Conservation (phyloP, 495 filamentous ascomycete genomes). For the Trichoderma reesei region DNA sequence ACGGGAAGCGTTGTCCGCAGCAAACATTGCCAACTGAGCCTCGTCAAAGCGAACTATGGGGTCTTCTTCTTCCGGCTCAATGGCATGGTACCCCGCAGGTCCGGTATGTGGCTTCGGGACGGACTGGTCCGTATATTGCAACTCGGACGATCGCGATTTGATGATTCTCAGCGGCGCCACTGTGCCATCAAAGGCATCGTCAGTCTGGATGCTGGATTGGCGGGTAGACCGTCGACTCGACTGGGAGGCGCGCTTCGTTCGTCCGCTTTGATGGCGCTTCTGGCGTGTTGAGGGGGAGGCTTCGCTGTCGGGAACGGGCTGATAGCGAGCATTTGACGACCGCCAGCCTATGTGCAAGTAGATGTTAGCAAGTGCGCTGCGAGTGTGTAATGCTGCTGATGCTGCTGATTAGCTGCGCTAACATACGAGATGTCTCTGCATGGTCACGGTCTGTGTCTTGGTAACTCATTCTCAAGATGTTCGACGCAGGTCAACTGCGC, state of each 20-base stretch:
- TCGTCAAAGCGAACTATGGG: conserved; percentile 22
- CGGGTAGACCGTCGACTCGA: not conserved
- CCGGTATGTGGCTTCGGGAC: not conserved
- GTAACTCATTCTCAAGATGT: not conserved
- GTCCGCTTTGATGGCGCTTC: not conserved
- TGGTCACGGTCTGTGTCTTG: not conserved
- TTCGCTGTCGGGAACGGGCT: conserved; percentile 1
- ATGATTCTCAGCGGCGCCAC: not conserved
- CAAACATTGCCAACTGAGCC: conserved; percentile 25
- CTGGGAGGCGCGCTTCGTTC: not conserved
- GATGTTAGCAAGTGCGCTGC: not conserved
- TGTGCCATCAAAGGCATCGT: not conserved
- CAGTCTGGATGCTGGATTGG: not conserved
- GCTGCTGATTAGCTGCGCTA: not conserved
- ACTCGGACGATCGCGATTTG: not conserved
- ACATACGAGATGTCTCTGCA: conserved; percentile 1
- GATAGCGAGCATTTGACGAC: conserved; percentile 3
- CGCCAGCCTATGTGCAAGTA: not conserved
- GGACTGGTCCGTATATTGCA: not conserved
- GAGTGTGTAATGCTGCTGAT: not conserved
- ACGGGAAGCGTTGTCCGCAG: conserved; percentile 22
- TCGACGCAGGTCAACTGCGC: not conserved
- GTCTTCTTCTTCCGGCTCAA: conserved; percentile 14
- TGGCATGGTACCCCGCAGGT: conserved; percentile 1
- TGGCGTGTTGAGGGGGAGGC: not conserved